phyloP scores from a whole-genome alignment of 192 early-diverging fungal species.

The Backusella luteola region DNA sequence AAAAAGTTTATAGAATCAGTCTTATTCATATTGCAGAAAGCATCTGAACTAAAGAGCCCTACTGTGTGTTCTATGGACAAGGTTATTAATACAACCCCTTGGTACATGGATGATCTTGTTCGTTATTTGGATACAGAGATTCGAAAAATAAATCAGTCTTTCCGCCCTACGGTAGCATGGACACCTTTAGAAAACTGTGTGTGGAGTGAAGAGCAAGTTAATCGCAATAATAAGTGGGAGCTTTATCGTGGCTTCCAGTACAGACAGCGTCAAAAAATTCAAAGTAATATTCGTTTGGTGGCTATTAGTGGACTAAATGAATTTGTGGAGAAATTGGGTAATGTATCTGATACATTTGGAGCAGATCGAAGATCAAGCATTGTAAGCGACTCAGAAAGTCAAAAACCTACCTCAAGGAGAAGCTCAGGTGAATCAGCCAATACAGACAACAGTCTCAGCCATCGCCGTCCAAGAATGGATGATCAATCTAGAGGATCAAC shows the following conservation, averaged over 20 bases:
- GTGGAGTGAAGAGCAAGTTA: not conserved
- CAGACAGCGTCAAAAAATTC: slow-evolving; percentile 4
- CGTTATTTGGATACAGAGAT: slow-evolving; percentile 43
- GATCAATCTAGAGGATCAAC: slow-evolving; percentile 18
- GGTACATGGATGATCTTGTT: slow-evolving; percentile 52
- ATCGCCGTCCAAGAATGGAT: not conserved
- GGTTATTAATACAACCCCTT: slow-evolving; percentile 43
- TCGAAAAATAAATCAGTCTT: not conserved
- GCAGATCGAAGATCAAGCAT: slow-evolving; percentile 36
- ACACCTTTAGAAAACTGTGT: slow-evolving; percentile 5
- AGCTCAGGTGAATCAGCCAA: slow-evolving; percentile 14
- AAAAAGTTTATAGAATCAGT: slow-evolving; percentile 49
- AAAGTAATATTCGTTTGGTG: slow-evolving; percentile 39
- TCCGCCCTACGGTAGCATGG: slow-evolving; percentile 23
- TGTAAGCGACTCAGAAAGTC: slow-evolving; percentile 37
- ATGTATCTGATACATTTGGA: slow-evolving; percentile 26
- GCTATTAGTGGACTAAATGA: slow-evolving; percentile 52
- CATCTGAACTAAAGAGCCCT: slow-evolving; percentile 43
- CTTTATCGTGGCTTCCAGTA: slow-evolving; percentile 11
- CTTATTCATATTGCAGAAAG: slow-evolving; percentile 40
- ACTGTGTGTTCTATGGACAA: slow-evolving; percentile 40
- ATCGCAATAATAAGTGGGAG: slow-evolving; percentile 15
- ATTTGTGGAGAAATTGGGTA: slow-evolving; percentile 36
- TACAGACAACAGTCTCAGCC: not conserved
- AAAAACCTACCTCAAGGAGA: not conserved